Evolutionary conservation across 2,329 filamentous ascomycete genomes (phyloP), one percentile per base, ranked within the genome.

Genomic region (Aureobasidium sp.): DNA sequence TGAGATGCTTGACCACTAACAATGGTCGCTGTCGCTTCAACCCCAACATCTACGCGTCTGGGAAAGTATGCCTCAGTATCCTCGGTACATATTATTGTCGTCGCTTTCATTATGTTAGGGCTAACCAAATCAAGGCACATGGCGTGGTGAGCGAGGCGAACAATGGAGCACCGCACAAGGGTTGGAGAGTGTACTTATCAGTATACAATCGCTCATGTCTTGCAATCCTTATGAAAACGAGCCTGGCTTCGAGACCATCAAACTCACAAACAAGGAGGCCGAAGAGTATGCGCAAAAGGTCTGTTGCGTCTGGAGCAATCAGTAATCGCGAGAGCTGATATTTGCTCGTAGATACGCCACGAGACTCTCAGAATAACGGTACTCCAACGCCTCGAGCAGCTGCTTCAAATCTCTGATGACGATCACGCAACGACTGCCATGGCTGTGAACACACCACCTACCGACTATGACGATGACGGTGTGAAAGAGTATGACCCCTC

Each of bases 131-230:
- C 27, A 35, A 60, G 58, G 58, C 62, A 99, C 94, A 72, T 99
- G 94, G 94, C 84, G 89, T 54, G 92, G 92, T 31, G 88, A 96
- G 70, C 82, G 85, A 29, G 91, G 92, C 61, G 94, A 97, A 74
- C 87, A 97, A 73, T 99, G 94, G 94, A 97, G 92, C 17, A 91
- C 92, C 17, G 94, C 93, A 0, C 94, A 97, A 73, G 93, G 94
- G 7, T 80, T 99, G 1, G 94, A 97, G 73, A 97, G 93, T 0
- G 90, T 97, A 53, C 76, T 99, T 52, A 84, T 97, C 59, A 97
- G 93, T 5, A 97, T 99, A 62, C 94, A 99, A 75, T 97, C 92
- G 73, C 79, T 99, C 48, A 92, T 99, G 88, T 96, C 91, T 0
- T 77, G 85, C 31, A 96, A 97, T 68, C 94, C 93, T 0, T 97